Percentiles rank a stretch among this genome's conserved stretches.
Conservation (phyloP, 768 basidiomycete genomes). For the Fistulinella prunicolor region DNA sequence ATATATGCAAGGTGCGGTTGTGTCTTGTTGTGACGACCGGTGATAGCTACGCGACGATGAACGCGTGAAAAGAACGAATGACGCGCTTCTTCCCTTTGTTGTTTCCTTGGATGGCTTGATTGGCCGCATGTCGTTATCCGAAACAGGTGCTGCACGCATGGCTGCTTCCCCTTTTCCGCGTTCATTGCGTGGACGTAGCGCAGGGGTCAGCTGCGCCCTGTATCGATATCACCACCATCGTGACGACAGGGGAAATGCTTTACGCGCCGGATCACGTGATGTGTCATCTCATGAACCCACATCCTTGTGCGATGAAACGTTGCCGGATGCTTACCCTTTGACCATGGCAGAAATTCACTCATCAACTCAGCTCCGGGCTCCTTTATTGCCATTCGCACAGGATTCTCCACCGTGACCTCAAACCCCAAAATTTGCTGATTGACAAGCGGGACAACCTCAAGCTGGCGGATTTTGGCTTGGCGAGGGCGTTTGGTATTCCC, state of each 20-base stretch:
- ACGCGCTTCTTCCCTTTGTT: not conserved
- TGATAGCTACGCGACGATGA: slow-evolving; percentile 12
- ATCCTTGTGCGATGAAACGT: too few relatives aligned
- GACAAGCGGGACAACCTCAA: slow-evolving; percentile 88
- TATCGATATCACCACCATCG: slow-evolving; percentile 18
- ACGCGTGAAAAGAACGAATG: slow-evolving; percentile 25
- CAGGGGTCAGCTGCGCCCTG: slow-evolving; percentile 14
- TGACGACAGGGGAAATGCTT: slow-evolving; percentile 12
- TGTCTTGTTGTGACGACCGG: too few relatives aligned
- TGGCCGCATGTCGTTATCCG: slow-evolving; percentile 2
- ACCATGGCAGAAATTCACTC: slow-evolving; percentile 84
- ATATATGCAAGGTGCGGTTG: slow-evolving; percentile 83
- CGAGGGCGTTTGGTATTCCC: slow-evolving; percentile 96
- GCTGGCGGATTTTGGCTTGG: slow-evolving; percentile 94
- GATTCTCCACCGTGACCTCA: slow-evolving; percentile 95
- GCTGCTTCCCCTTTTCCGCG: not conserved
- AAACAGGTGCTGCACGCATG: not conserved
- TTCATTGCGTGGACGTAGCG: too few relatives aligned
- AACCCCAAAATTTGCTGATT: slow-evolving; percentile 94
- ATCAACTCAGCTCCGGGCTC: slow-evolving; percentile 87
- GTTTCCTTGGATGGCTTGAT: slow-evolving; percentile 11
- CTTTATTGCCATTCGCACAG: slow-evolving; percentile 94
- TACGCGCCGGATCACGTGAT: slow-evolving; percentile 34
- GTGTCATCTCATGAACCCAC: slow-evolving; percentile 1
- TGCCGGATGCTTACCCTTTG: slow-evolving; percentile 10